Conservation (phyloP, 352 stramenopile genomes). For the Globisporangium polare region DNA sequence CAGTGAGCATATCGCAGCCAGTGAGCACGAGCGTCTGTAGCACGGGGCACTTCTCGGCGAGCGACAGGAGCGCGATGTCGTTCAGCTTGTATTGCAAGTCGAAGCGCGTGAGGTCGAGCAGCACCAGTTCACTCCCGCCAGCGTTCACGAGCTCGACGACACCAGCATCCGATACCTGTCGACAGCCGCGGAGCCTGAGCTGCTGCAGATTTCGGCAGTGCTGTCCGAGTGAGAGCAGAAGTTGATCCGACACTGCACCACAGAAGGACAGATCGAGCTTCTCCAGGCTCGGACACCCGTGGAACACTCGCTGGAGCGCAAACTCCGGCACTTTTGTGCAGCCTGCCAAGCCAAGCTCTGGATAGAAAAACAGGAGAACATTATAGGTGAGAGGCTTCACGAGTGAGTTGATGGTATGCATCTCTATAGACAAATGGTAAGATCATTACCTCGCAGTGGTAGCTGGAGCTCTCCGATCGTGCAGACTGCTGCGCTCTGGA, state of each 20-base stretch:
- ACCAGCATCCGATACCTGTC: slow-evolving; percentile 83
- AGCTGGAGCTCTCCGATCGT: slow-evolving; percentile 51
- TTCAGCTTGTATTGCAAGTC: slow-evolving; percentile 91
- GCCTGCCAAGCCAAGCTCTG: slow-evolving; percentile 63
- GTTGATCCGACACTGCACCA: slow-evolving; percentile 66
- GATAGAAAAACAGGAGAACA: slow-evolving; percentile 1
- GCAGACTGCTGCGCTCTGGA: slow-evolving; percentile 48
- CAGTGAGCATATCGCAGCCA: slow-evolving; percentile 89
- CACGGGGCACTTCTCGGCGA: slow-evolving; percentile 55
- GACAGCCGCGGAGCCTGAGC: slow-evolving; percentile 79
- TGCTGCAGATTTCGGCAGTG: slow-evolving; percentile 53
- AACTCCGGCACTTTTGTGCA: slow-evolving; percentile 75
- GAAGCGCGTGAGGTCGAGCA: slow-evolving; percentile 81
- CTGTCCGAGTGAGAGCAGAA: slow-evolving; percentile 68
- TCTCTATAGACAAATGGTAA: neutral
- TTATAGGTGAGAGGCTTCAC: neutral
- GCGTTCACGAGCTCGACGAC: slow-evolving; percentile 73
- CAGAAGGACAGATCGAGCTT: slow-evolving; percentile 81
- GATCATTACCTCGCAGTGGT: slow-evolving; percentile 39
- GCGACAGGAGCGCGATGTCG: slow-evolving; percentile 86
- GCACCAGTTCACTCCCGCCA: slow-evolving; percentile 49
- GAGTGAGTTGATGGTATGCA: neutral
- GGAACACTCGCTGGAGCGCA: slow-evolving; percentile 79
- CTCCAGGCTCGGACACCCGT: slow-evolving; percentile 63
- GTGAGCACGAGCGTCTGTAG: slow-evolving; percentile 55